Percentiles rank a stretch among this genome's conserved stretches.
phyloP scores from a whole-genome alignment of 176 grass and related monocot genomes.

The Carex parvula region DNA sequence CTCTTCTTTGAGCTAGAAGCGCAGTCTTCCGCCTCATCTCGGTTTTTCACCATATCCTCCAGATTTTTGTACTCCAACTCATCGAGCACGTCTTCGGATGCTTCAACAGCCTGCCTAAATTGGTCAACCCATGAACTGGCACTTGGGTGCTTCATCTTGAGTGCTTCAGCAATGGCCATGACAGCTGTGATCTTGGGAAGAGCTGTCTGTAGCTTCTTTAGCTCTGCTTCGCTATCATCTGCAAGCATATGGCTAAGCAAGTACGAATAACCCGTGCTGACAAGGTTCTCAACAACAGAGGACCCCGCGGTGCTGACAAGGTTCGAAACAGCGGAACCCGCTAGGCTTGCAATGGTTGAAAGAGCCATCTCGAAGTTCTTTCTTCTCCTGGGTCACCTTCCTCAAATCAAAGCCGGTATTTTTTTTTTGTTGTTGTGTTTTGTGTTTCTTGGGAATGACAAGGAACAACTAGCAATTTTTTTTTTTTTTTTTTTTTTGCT shows the following conservation, averaged over 20 bases:
- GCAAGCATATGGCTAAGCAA: too few relatives aligned
- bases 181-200: background rate
- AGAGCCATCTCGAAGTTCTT: too few relatives aligned
- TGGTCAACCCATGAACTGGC: background rate
- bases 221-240: background rate
- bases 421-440: background rate
- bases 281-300: background rate
- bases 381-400: too few relatives aligned
- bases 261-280: too few relatives aligned
- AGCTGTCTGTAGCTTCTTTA: background rate
- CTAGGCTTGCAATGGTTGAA: background rate
- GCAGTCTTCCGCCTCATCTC: background rate
- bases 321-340: background rate
- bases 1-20: background rate
- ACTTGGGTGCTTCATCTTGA: background rate
- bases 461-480: background rate
- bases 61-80: background rate
- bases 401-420: background rate
- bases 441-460: background rate
- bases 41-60: background rate
- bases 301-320: background rate
- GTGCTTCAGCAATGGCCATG: background rate
- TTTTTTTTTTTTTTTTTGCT: too few relatives aligned
- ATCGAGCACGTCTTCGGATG: slow-evolving; percentile 22
- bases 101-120: background rate